Percentiles rank a stretch among this genome's conserved stretches.
Conservation (phyloP, 352 stramenopile genomes). For the Pythium aristosporum region DNA sequence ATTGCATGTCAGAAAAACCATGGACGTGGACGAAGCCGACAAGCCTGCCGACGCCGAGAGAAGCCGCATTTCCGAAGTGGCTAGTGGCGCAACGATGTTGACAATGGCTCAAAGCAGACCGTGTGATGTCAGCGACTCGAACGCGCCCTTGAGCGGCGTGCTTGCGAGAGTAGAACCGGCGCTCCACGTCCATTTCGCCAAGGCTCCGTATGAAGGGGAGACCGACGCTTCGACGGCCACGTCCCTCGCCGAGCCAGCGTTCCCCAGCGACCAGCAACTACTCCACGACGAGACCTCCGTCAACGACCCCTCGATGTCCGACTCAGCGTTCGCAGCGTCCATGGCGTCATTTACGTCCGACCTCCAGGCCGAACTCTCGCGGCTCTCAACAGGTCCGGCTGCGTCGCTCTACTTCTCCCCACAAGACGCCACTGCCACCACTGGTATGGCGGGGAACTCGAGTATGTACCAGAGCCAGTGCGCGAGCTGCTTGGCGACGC, state of each 20-base stretch:
- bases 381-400: not conserved
- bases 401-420: conserved; percentile 12
- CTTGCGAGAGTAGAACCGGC: not conserved
- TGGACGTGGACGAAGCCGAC: not conserved
- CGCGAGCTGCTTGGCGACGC: conserved; percentile 1
- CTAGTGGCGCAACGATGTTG: not conserved
- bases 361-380: conserved; percentile 7
- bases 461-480: not conserved
- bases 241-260: not conserved
- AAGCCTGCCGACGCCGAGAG: not conserved
- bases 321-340: conserved; percentile 9
- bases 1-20: not conserved
- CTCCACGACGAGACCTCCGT: not conserved
- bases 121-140: not conserved
- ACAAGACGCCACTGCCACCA: not conserved
- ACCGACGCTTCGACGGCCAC: not conserved
- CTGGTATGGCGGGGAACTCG: too few species aligned
- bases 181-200: not conserved
- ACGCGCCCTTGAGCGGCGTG: conserved; percentile 1
- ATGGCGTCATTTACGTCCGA: conserved; percentile 16
- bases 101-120: not conserved
- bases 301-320: not conserved
- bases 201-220: not conserved
- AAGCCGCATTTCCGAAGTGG: not conserved
- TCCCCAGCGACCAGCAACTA: not conserved